These are phyloP conservation scores for Penicillium tannophilum DNA, from an alignment of 495 filamentous ascomycete genomes.

Conservation along the genomic window DNA sequence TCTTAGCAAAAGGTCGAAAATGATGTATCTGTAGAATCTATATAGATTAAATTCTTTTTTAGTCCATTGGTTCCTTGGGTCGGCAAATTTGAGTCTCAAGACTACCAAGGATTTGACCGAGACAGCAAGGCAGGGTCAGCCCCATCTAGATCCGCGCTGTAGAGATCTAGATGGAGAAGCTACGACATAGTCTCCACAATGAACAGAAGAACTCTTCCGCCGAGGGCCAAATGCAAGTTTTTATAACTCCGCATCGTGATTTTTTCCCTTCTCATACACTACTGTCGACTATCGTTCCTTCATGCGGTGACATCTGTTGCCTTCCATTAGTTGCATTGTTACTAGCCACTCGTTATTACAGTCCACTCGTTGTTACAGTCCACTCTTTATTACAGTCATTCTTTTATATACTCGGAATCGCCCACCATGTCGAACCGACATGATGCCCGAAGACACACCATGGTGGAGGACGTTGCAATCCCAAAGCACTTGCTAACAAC, in stretches of 20 bases:
- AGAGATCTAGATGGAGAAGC: slow-evolving; percentile 10
- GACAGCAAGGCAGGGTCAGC: slow-evolving; percentile 7
- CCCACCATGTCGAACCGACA: background rate
- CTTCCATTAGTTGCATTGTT: background rate
- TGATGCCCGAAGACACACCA: slow-evolving; percentile 2
- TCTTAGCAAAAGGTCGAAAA: too few relatives aligned
- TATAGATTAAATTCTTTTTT: background rate
- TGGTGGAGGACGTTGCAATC: slow-evolving; percentile 27
- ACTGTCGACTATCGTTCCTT: background rate
- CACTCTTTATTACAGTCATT: slow-evolving; percentile 7
- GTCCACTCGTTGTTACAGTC: slow-evolving; percentile 6
- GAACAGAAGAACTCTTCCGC: background rate
- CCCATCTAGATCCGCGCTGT: slow-evolving; percentile 7
- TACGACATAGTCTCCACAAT: background rate
- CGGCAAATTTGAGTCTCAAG: slow-evolving; percentile 2
- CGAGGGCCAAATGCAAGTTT: background rate
- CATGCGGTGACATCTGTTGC: background rate
- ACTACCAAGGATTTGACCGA: slow-evolving; percentile 2
- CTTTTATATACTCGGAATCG: slow-evolving; percentile 2
- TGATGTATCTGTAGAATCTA: background rate
- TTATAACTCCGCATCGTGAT: slow-evolving; percentile 3
- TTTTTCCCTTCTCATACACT: background rate
- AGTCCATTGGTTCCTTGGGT: background rate
- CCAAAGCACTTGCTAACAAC: slow-evolving; percentile 25
- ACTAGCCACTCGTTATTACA: background rate